Conservation (phyloP, 345 rosid genomes). For the Eucalyptus curtisii region DNA sequence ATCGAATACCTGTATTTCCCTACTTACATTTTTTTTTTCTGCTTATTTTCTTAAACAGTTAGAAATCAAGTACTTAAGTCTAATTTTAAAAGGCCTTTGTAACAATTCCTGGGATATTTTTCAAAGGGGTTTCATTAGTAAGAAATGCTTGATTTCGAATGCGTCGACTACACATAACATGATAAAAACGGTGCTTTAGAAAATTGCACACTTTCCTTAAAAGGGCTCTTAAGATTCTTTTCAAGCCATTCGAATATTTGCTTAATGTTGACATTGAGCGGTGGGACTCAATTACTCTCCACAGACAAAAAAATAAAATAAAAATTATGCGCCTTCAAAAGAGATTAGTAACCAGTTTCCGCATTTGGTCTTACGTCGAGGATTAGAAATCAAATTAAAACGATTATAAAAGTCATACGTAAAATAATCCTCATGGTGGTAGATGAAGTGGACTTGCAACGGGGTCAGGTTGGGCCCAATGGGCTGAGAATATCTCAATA, state of each 20-base stretch:
- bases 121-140: too few species aligned
- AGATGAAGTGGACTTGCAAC: neutral
- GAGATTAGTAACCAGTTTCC: neutral
- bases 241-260: neutral
- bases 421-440: too few species aligned
- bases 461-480: neutral
- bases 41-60: neutral
- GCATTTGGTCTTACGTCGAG: neutral
- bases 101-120: too few species aligned
- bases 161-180: too few species aligned
- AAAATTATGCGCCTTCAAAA: too few species aligned
- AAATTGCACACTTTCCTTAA: neutral
- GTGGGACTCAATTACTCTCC: neutral
- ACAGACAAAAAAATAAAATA: too few species aligned
- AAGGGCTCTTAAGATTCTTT: neutral
- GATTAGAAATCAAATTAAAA: neutral
- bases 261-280: neutral
- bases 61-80: neutral
- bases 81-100: neutral
- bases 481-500: neutral
- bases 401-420: neutral
- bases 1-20: neutral
- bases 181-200: neutral
- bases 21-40: neutral
- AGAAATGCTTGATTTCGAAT: too few species aligned